Percentiles rank a stretch among this genome's conserved stretches.
These are phyloP conservation scores for Tetrastigma voinierianum DNA, from an alignment of 164 flowering plant genomes.

Conservation along the genomic window DNA sequence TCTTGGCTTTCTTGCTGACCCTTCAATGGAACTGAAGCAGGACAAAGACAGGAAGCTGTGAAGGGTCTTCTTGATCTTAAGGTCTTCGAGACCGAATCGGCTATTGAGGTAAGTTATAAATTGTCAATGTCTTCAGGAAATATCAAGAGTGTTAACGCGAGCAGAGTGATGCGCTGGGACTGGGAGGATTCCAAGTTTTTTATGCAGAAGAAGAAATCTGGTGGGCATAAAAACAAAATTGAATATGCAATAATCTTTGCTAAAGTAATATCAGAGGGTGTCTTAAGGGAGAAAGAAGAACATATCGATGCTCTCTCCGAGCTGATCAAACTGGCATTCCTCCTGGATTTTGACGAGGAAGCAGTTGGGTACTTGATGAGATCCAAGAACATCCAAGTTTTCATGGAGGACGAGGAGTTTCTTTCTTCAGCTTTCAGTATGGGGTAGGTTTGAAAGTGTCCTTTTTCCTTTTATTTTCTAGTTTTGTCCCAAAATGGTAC, in stretches of 20 bases:
- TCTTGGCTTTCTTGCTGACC: conserved; percentile 50
- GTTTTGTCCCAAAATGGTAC: too few species aligned
- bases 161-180: conserved; percentile 56
- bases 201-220: conserved; percentile 34
- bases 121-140: conserved; percentile 39
- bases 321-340: conserved; percentile 54
- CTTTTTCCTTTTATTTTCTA: too few species aligned
- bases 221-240: conserved; percentile 26
- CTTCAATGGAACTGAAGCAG: conserved; percentile 31
- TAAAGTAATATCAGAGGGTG: conserved; percentile 57
- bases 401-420: conserved; percentile 49
- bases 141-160: conserved; percentile 18
- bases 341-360: conserved; percentile 53
- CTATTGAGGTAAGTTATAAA: conserved; percentile 30
- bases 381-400: conserved; percentile 57
- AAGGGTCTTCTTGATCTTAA: conserved; percentile 33
- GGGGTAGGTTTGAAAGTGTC: conserved; percentile 2
- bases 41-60: conserved; percentile 37
- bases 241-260: conserved; percentile 53
- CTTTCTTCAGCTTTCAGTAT: conserved; percentile 22
- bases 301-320: conserved; percentile 38
- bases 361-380: conserved; percentile 49
- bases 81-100: conserved; percentile 39
- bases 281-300: conserved; percentile 56
- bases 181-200: conserved; percentile 38